Evolutionary conservation across 2,329 filamentous ascomycete genomes (phyloP), one percentile per base, ranked within the genome.

Genomic region (Ophiosphaerella herpotricha): DNA sequence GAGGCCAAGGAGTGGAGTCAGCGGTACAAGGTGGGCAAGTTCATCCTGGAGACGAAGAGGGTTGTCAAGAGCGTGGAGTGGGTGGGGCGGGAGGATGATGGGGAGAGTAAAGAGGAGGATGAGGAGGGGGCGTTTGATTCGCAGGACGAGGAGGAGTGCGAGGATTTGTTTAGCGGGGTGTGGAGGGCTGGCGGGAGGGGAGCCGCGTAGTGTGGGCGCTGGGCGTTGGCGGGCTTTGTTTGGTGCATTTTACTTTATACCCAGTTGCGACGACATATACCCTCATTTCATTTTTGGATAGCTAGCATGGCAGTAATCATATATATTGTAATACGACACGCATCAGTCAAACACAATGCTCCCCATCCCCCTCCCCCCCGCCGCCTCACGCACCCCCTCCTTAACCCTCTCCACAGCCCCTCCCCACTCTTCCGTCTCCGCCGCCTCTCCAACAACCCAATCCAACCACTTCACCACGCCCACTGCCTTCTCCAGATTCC

Each of bases 401-500:
- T 76, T 75, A 23, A 83, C 68, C 33, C 44, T 70, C 21, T 53
- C 48, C 18, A 83, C 41, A 7, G 74, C 73, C 12, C 62, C 54
- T 3, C 48, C 54, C 77, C 76, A 78, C 33, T 59, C 62, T 38
- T 48, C 47, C 34, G 5, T 57, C 26, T 46, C 43, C 7, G 54
- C 56, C 14, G 55, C 55, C 26, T 48, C 58, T 2, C 44, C 61
- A 29, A 78, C 55, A 9, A 78, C 64, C 68, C 74, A 80, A 3
- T 43, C 66, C 32, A 79, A 52, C 90, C 90, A 96, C 57, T 80
- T 84, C 11, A 88, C 81, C 14, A 94, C 74, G 11, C 82, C 82
- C 1, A 84, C 80, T 1, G 84, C 89, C 73, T 96, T 96, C 5
- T 82, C 81, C 74, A 94, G 80, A 68, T 97, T 87, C 50, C 82